Percentiles rank a stretch among this genome's conserved stretches.
These are phyloP conservation scores for Oenanthe sinensis DNA, from an alignment of 129 eudicot genomes.

Conservation along the genomic window DNA sequence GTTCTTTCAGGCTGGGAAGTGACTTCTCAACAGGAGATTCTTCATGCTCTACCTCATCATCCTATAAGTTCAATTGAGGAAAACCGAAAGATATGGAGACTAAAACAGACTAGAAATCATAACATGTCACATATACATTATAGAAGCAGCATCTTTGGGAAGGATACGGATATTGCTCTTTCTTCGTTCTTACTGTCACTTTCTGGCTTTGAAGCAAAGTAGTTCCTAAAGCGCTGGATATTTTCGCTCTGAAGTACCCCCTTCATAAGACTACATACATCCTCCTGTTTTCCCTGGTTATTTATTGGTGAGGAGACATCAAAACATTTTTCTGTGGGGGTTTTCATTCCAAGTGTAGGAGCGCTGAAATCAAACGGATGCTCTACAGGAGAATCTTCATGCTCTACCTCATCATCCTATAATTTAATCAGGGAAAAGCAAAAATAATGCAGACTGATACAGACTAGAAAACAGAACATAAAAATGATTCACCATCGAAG, in stretches of 20 bases:
- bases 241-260: conserved; percentile 22
- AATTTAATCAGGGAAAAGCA: conserved; percentile 24
- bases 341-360: conserved; percentile 38
- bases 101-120: not conserved
- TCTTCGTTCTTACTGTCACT: conserved; percentile 23
- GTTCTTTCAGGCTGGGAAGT: conserved; percentile 25
- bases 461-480: conserved; percentile 7
- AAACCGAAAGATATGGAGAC: not conserved
- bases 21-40: conserved; percentile 22
- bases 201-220: conserved; percentile 26
- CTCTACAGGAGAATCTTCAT: conserved; percentile 21
- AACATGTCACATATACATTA: not conserved
- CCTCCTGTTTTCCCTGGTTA: conserved; percentile 25
- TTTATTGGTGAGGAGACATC: conserved; percentile 29
- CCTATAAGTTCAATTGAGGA: not conserved
- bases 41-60: not conserved
- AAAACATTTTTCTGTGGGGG: conserved; percentile 21
- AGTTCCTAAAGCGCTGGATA: conserved; percentile 28
- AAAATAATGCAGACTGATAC: conserved; percentile 10
- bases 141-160: not conserved
- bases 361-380: conserved; percentile 22
- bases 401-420: conserved; percentile 39
- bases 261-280: conserved; percentile 28
- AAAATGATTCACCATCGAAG: not conserved
- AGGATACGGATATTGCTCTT: conserved; percentile 40